Evolutionary conservation across 192 early-diverging fungal species (phyloP), one percentile per base, ranked within the genome.

Genomic region (Coemansia sp.): DNA sequence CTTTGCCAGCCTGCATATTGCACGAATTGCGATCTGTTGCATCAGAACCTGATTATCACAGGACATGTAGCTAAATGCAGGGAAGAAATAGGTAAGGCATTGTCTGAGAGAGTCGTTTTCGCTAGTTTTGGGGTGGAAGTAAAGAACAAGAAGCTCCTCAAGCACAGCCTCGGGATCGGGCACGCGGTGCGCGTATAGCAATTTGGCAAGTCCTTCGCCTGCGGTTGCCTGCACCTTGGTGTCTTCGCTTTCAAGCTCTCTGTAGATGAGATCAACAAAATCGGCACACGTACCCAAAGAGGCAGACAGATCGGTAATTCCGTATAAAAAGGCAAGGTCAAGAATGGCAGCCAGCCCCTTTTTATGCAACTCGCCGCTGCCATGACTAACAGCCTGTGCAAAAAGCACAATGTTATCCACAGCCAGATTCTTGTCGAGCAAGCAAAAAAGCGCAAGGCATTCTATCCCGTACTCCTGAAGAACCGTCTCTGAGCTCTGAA

Each of bases 1-100:
- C 48, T 61, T 59, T 52, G 66, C 64, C 61, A 84, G 68, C 37
- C 68, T 62, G 62, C 73, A 71, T 19, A 84, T 66, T 10, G 75
- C 42, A 26, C 58, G 37, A 22, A 84, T 68, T 11, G 82, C 74
- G 49, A 94, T 88, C 65, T 86, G 67, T 63, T 82, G 82, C 67
- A 97, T 69, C 47, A 86, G 61, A 11, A 62, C 72, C 74, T 95
- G 95, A 77, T 91, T 92, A 0, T 89, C 87, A 47, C 81, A 66
- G 8, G 88, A 84, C 36, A 94, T 93, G 65, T 92, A 87, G 69
- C 92, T 89, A 68, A 86, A 95, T 12, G 90, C 90, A 8, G 92
- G 94, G 61, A 97, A 87, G 61, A 97, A 97, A 71, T 94, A 97
- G 21, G 85, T 87, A n/a, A 97, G 84, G 66, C 94, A 97, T 70